Base-by-base conservation (phyloP, 2,329 filamentous ascomycete genomes). In the Penicillium rolfsii region DNA sequence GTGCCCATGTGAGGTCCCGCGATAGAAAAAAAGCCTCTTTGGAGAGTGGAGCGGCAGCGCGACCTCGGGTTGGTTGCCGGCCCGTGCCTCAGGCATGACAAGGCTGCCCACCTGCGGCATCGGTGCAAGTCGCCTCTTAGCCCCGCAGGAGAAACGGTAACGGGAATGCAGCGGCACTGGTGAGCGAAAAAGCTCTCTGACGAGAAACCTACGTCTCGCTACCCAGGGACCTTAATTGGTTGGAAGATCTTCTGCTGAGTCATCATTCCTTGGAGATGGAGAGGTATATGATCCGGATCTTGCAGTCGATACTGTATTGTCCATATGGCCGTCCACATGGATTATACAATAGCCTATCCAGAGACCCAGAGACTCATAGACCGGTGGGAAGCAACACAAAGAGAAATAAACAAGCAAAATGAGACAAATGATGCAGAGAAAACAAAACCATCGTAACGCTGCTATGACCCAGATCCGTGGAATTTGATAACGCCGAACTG, bases 1-100 rank as follows among this genome's bases (percentile, higher is more conserved):
- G 59, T 54, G 60, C 46, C 62, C 70, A 69, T 74, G 71, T 72
- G 71, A 75, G 71, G 71, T 68, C 68, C 69, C 66, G 71, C 71
- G 64, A 73, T 70, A 64, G 67, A 72, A 70, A 74, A 74, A 74
- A 74, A 75, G 69, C 66, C 70, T 74, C 70, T 70, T 65, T 67
- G 65, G 63, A 61, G 63, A 73, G 74, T 76, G 74, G 73, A 76
- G 68, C 71, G 65, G 66, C 66, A 59, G 63, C 62, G 64, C 66
- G 67, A 65, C 57, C 66, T 71, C 68, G 67, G 69, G 66, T 68
- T 68, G 60, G 62, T 55, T 65, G 68, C 61, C 59, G 63, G 49
- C 48, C 41, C 38, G 5, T 53, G 68, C 71, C 73, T 72, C 66
- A 75, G 72, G 71, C 67, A 52, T 40, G 2, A 22, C 45, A 30